These are phyloP conservation scores for Lenzites betulinus DNA, from an alignment of 768 basidiomycete species.

Conservation along the genomic window DNA sequence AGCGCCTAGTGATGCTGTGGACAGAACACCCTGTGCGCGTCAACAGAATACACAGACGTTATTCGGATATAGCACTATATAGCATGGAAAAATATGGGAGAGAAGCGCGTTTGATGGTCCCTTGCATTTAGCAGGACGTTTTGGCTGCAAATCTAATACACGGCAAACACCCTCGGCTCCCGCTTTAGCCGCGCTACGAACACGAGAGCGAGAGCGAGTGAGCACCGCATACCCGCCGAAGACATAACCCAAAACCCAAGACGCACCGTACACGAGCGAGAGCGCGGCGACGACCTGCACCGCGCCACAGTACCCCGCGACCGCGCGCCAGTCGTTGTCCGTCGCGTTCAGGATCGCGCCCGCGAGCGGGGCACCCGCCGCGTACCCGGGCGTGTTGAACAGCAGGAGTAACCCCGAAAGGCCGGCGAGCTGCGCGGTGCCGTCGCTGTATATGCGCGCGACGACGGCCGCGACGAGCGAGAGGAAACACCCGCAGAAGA, in stretches of 20 bases:
- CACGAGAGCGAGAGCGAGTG: too few species aligned
- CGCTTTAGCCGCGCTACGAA: slow-evolving; percentile 8
- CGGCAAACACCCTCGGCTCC: slow-evolving; percentile 15
- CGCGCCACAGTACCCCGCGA: slow-evolving; percentile 33
- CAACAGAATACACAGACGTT: too few species aligned
- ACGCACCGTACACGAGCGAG: slow-evolving; percentile 34
- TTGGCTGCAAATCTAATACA: too few species aligned
- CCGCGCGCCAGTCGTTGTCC: slow-evolving; percentile 34
- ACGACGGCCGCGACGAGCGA: slow-evolving; percentile 36
- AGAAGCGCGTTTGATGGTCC: too few species aligned
- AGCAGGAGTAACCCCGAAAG: slow-evolving; percentile 22
- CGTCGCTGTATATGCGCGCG: slow-evolving; percentile 21
- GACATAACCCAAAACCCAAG: too few species aligned
- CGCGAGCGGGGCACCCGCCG: slow-evolving; percentile 35
- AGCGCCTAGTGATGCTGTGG: too few species aligned
- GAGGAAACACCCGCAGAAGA: slow-evolving; percentile 39
- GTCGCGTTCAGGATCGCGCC: slow-evolving; percentile 36
- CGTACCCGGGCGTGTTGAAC: slow-evolving; percentile 29
- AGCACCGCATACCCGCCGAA: too few species aligned
- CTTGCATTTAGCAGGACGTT: too few species aligned
- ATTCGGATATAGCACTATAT: too few species aligned
- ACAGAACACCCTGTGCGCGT: too few species aligned
- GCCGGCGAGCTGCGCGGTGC: slow-evolving; percentile 21
- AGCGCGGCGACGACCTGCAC: slow-evolving; percentile 34
- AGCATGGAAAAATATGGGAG: too few species aligned